phyloP scores from a whole-genome alignment of 202 grass and related monocot species.

The Cymbopogon flexuosus region DNA sequence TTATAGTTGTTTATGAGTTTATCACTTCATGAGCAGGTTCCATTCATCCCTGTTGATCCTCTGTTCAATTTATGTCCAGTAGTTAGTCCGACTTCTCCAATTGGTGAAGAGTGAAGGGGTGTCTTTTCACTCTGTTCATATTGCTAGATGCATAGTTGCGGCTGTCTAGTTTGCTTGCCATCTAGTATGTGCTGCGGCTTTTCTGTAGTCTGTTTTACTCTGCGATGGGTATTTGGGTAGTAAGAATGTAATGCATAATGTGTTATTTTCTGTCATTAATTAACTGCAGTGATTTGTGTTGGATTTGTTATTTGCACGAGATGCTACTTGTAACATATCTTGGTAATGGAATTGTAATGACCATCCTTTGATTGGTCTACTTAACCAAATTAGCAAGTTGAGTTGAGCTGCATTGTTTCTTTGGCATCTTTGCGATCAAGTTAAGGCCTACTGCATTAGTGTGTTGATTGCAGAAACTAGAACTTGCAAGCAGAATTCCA shows the following conservation, averaged over 20 bases:
- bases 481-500: slow-evolving; percentile 7
- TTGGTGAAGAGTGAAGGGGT: neutral
- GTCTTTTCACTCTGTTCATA: neutral
- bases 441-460: neutral
- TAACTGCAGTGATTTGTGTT: neutral
- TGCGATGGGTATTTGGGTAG: neutral
- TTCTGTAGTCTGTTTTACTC: neutral
- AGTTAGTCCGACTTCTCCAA: neutral
- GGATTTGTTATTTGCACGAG: neutral
- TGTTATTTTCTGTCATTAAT: neutral
- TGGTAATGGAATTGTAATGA: neutral
- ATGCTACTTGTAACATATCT: neutral
- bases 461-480: neutral
- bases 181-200: neutral
- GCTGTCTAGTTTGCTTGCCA: neutral
- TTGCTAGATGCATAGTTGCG: neutral
- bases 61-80: neutral
- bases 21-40: neutral
- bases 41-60: neutral
- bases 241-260: neutral
- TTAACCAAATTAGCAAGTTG: neutral
- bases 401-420: neutral
- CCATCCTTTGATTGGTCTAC: neutral
- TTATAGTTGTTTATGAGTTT: neutral
- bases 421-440: neutral